These are phyloP conservation scores for Penicillium freii DNA, from an alignment of 2,329 filamentous ascomycete genomes.

Conservation along the genomic window DNA sequence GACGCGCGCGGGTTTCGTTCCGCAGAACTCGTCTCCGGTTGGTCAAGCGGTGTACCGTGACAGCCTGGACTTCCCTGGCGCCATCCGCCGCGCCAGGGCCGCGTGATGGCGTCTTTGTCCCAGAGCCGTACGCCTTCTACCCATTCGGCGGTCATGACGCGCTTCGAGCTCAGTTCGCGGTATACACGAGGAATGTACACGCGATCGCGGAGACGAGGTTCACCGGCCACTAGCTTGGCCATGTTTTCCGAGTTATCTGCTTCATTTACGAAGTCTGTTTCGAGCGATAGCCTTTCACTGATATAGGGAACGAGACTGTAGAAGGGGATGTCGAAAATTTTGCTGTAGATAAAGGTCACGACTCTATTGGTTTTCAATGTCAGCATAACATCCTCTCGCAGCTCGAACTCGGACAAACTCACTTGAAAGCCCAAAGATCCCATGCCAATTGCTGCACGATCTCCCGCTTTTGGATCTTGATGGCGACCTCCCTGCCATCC, in stretches of 20 bases:
- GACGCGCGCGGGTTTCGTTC: constrained; percentile 38
- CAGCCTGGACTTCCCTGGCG: constrained; percentile 75
- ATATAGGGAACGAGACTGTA: constrained; percentile 91
- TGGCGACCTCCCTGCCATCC: constrained; percentile 86
- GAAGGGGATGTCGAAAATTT: constrained; percentile 88
- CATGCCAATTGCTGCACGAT: constrained; percentile 87
- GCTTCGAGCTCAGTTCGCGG: constrained; percentile 73
- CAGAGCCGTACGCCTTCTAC: constrained; percentile 91
- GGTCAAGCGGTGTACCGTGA: constrained; percentile 61
- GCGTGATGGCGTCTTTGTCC: constrained; percentile 81
- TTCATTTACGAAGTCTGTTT: constrained; percentile 93
- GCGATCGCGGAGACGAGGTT: constrained; percentile 71
- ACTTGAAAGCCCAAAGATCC: constrained; percentile 96
- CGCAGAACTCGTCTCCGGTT: constrained; percentile 48
- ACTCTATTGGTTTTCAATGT: constrained; percentile 52
- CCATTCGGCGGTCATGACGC: constrained; percentile 95
- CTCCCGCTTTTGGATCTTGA: constrained; percentile 96
- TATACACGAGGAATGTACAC: constrained; percentile 90
- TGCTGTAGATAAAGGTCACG: constrained; percentile 77
- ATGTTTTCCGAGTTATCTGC: constrained; percentile 84
- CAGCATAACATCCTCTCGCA: constrained; percentile 7
- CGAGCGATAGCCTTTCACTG: constrained; percentile 82
- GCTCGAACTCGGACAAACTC: constrained; percentile 31
- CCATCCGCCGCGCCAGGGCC: constrained; percentile 74
- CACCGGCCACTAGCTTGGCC: constrained; percentile 70